Base-by-base conservation (phyloP, 306 rosid species). In the Rosa chinensis region DNA sequence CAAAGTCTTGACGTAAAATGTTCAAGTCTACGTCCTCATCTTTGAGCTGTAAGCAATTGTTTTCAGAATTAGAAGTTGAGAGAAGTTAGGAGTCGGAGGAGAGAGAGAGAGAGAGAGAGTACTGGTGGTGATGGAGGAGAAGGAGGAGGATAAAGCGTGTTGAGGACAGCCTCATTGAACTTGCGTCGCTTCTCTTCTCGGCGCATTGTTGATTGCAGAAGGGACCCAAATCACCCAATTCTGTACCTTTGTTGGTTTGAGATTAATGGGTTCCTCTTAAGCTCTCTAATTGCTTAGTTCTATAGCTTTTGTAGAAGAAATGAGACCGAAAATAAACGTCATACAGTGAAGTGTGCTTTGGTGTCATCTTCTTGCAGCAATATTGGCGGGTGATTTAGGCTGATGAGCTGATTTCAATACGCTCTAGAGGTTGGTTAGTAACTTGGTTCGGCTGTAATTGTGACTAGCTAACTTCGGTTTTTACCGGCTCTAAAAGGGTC, bases 111-210 rank as follows among this genome's bases (percentile, higher is more conserved):
- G 0, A 67, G 64, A 49, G 40, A 25, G 18, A 48, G 61, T 61
- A 83, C 83, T 4, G 35, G 78, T 18, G 55, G 68, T 2, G 50
- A 70, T 20, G 82, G 74, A 25, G 85, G 82, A 10, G 74, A 28
- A 39, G 89, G 87, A 28, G 87, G 81, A 32, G 92, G 94, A 82
- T 78, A 89, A 0, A 91, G 92, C 44, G 64, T 84, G 78, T 83
- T 83, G 81, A 91, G 72, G 62, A 91, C 80, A 83, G 89, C 98
- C 56, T 93, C 97, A 56, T 86, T 83, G 85, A 91, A 84, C 59
- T 88, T 84, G 55, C 90, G 88, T 73, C 90, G 86, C 77, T 86
- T 93, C 82, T 83, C 93, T 37, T 87, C 82, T 9, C 78, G 45
- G 23, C 82, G 70, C 97, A 91, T 93, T 59, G 43, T 75, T 62